These are phyloP conservation scores for Singerocomus inundabilis DNA, from an alignment of 1,284 basidiomycete species.

Conservation along the genomic window DNA sequence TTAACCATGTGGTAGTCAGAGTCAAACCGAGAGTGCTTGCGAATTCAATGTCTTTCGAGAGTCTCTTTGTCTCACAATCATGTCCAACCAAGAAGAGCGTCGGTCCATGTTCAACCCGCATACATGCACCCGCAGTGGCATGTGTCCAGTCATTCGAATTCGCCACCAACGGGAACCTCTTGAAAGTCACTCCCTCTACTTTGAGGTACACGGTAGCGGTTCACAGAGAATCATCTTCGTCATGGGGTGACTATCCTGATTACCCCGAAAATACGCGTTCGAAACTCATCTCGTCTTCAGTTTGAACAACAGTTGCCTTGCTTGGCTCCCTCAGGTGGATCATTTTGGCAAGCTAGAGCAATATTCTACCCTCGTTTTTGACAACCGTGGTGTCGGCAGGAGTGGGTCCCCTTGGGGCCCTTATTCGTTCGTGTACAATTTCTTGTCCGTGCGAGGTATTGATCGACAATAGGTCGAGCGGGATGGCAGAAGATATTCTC, in stretches of 20 bases:
- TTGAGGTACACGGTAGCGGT: conserved; percentile 69
- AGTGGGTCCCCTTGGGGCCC: conserved; percentile 70
- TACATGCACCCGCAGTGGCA: conserved; percentile 63
- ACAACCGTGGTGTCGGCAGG: conserved; percentile 86
- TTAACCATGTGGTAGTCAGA: not conserved
- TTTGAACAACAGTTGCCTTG: conserved; percentile 61
- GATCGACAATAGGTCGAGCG: conserved; percentile 48
- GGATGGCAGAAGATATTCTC: conserved; percentile 77
- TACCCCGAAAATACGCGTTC: not conserved
- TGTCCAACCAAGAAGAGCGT: conserved; percentile 14
- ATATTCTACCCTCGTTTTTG: conserved; percentile 74
- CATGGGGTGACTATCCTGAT: conserved; percentile 50
- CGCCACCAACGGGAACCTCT: conserved; percentile 47
- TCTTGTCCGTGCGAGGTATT: not conserved
- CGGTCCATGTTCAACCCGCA: conserved; percentile 35
- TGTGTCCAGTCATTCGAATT: conserved; percentile 67
- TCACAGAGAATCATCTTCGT: conserved; percentile 66
- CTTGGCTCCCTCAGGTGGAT: conserved; percentile 60
- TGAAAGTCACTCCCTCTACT: conserved; percentile 73
- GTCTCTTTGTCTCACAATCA: not conserved
- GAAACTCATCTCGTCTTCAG: conserved; percentile 28
- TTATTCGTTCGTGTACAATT: conserved; percentile 46
- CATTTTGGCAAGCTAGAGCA: conserved; percentile 51
- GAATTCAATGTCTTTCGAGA: too few relatives aligned
- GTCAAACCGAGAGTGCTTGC: too few relatives aligned